Evolutionary conservation across 2,329 filamentous ascomycete species (phyloP), one percentile per base, ranked within the genome.

Genomic region (Plenodomus tracheiphilus): DNA sequence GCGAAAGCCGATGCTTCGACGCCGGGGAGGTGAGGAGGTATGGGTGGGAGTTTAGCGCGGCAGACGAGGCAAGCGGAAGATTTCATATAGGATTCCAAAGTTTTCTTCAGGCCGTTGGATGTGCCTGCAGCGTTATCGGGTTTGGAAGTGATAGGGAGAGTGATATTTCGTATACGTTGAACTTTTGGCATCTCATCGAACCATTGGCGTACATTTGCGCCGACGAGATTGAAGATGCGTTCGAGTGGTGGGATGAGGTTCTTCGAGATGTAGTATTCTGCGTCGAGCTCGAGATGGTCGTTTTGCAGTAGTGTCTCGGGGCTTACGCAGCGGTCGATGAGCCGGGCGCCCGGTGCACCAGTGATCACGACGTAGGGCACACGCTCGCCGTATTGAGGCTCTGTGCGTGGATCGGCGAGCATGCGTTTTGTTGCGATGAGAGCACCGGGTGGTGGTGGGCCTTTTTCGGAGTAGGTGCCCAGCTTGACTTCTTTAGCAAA

Each of bases 181-280:
- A 94, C 80, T 70, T 95, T 96, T 39, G 93, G 93, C 91, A 97
- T 95, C 73, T 97, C 91, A 55, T 96, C 91, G 65, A 91, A 97
- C 94, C 94, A 99, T 50, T 84, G 82, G 16, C 89, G 79, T 0
- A 97, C 89, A 68, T 94, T 96, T 25, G 91, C 94, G 6, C 94
- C 94, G 2, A 97, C 89, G 2, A 99, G 85, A 65, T 94, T 96
- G 77, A 99, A 97, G 57, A 99, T 97, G 21, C 94, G 86, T 72
- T 97, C 93, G 0, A 99, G 81, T 0, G 94, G 94, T 5, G 94
- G 94, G 41, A 99, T 95, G 8, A 99, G 69, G 68, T 97, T 97
- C 76, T 97, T 97, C 16, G 83, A 85, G 64, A 99, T 97, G 76
- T 99, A 99, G 74, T 99, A 99, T 61, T 97, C 91, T 0, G 92